Base-by-base conservation (phyloP, 2,329 filamentous ascomycete species). In the Raffaelea arxii region DNA sequence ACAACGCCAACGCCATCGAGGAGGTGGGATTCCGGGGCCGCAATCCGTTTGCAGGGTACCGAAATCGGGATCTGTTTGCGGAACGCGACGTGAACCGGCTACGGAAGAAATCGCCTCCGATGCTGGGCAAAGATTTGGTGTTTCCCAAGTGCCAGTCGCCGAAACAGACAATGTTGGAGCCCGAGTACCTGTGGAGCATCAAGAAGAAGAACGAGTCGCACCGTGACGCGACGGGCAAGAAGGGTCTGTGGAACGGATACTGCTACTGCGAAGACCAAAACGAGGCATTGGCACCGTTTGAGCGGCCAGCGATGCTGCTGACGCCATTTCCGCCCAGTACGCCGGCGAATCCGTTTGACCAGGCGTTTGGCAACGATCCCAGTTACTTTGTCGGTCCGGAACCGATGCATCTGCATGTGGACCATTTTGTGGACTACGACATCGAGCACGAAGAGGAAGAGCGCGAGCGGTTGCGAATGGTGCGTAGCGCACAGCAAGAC, bases 111-210 rank as follows among this genome's bases (percentile, higher is more conserved):
- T 80, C 80, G 50, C 91, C 91, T 36, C 91, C 91, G 10, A 94
- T 97, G 89, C 77, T 95, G 11, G 91, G 91, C 47, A 68, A 72
- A 48, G 85, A 94, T 54, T 75, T 97, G 46, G 70, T 74, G 23
- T 94, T 96, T 61, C 86, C 88, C 27, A 78, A 77, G 60, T 95
- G 88, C 60, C 73, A 76, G 10, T 95, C 90, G 23, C 91, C 91
- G 6, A 83, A 91, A 62, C 78, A 82, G 46, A 94, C 89, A 16
- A 82, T 87, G 57, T 84, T 94, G 57, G 88, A 94, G 59, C 81
- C 85, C 1, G 82, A 86, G 47, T 84, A 88, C 58, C 76, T 68
- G 54, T 78, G 58, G 67, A 61, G 69, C 65, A 60, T 74, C 64
- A 65, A 62, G 49, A 59, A 70, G n/a, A 54, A 62, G 24, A 70